A percentile compares a stretch with the other conserved stretches of the same genome.
phyloP scores from a whole-genome alignment of 129 eudicot species.

The Cynara cardunculus region DNA sequence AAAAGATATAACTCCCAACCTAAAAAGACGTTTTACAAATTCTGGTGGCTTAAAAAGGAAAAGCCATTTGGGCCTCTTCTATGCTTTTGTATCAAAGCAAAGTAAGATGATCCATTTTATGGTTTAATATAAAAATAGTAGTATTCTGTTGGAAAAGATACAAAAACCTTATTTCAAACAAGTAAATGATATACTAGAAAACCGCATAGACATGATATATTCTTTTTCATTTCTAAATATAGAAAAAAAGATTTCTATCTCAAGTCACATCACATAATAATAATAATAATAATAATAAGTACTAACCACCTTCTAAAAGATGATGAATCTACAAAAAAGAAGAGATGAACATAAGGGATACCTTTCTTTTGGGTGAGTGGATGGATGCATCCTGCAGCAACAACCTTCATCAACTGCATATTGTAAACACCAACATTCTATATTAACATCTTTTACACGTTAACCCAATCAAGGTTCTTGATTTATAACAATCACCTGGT shows the following conservation, averaged over 20 bases:
- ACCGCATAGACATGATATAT: neutral
- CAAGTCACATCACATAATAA: neutral
- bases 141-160: neutral
- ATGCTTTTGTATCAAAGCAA: no score
- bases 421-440: neutral
- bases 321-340: neutral
- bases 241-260: neutral
- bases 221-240: neutral
- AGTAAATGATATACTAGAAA: neutral
- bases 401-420: neutral
- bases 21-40: no score
- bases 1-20: no score
- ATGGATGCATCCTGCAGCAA: neutral
- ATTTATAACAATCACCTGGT: conserved; percentile 22
- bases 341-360: neutral
- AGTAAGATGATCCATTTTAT: neutral
- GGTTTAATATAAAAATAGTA: neutral
- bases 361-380: neutral
- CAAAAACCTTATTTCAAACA: neutral
- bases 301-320: neutral
- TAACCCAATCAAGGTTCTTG: neutral
- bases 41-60: no score
- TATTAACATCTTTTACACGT: neutral
- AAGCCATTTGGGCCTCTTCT: neutral
- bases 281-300: neutral